Conservation (phyloP, 2,329 filamentous ascomycete species). For the Clathrospora elynae region DNA sequence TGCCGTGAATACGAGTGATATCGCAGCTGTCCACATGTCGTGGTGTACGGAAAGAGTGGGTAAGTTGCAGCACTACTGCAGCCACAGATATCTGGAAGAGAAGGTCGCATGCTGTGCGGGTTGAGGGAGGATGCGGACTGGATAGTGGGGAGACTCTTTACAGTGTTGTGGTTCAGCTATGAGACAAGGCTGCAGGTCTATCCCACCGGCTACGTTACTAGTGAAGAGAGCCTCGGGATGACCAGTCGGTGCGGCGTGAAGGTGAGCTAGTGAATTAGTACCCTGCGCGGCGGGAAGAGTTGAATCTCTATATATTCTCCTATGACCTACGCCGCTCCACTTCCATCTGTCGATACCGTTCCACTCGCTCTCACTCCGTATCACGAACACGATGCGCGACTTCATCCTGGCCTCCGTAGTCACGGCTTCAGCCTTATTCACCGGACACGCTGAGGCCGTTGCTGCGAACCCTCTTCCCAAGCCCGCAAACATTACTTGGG, state of each 20-base stretch:
- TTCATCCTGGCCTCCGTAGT: slow-evolving; percentile 37
- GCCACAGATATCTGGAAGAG: no score
- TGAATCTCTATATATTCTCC: not conserved
- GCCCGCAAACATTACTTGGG: slow-evolving; percentile 60
- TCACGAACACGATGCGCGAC: slow-evolving; percentile 36
- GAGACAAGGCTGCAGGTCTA: no score
- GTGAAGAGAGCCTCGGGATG: no score
- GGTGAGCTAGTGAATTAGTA: no score
- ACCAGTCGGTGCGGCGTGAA: no score
- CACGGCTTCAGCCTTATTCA: slow-evolving; percentile 44
- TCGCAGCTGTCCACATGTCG: slow-evolving; percentile 10
- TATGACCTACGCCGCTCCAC: not conserved
- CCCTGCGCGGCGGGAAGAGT: no score
- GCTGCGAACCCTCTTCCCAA: slow-evolving; percentile 61
- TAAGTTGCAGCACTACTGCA: slow-evolving; percentile 33
- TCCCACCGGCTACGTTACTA: no score
- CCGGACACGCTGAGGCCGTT: slow-evolving; percentile 51
- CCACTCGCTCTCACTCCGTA: slow-evolving; percentile 1
- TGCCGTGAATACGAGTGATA: slow-evolving; percentile 8
- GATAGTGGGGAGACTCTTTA: no score
- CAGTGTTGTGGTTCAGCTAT: no score
- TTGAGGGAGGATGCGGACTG: no score
- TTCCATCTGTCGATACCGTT: not conserved
- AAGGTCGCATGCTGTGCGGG: no score
- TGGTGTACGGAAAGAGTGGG: slow-evolving; percentile 20